Conservation (phyloP, 108 stramenopile species). For the Fragilariopsis cylindrus region DNA sequence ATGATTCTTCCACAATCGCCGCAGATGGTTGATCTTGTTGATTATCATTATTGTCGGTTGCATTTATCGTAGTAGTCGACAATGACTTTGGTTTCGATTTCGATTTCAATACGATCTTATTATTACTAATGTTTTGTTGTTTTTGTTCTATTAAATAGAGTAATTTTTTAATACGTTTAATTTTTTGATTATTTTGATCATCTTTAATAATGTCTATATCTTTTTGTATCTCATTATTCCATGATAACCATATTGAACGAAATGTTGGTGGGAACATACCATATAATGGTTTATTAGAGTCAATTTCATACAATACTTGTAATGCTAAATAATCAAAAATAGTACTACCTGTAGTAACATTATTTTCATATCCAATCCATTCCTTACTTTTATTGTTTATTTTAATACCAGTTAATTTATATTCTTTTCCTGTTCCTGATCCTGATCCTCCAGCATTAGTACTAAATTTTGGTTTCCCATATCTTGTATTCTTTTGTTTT, state of each 20-base stretch:
- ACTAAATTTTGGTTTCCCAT: slow-evolving; percentile 48
- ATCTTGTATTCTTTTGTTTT: slow-evolving; percentile 31
- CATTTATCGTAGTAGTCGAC: neutral
- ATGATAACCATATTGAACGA: slow-evolving; percentile 65
- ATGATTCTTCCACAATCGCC: neutral
- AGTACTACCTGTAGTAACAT: slow-evolving; percentile 10
- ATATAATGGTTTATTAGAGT: slow-evolving; percentile 55
- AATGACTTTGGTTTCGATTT: neutral
- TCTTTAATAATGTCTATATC: slow-evolving; percentile 28
- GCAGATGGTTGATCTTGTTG: too few relatives aligned
- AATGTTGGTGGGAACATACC: slow-evolving; percentile 64
- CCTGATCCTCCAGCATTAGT: slow-evolving; percentile 15
- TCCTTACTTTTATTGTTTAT: neutral
- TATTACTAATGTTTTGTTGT: neutral
- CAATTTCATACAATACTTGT: slow-evolving; percentile 60
- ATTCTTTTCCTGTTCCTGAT: neutral
- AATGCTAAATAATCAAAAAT: slow-evolving; percentile 56
- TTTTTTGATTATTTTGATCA: slow-evolving; percentile 25
- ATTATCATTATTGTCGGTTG: neutral
- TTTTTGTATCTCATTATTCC: slow-evolving; percentile 41
- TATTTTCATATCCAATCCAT: slow-evolving; percentile 14
- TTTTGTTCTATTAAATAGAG: slow-evolving; percentile 33
- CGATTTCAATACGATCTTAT: neutral
- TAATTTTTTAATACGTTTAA: slow-evolving; percentile 10
- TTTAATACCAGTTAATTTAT: slow-evolving; percentile 22